These are phyloP conservation scores for Pestalotiopsis sp. DNA, from an alignment of 2,329 filamentous ascomycete species.

Conservation along the genomic window DNA sequence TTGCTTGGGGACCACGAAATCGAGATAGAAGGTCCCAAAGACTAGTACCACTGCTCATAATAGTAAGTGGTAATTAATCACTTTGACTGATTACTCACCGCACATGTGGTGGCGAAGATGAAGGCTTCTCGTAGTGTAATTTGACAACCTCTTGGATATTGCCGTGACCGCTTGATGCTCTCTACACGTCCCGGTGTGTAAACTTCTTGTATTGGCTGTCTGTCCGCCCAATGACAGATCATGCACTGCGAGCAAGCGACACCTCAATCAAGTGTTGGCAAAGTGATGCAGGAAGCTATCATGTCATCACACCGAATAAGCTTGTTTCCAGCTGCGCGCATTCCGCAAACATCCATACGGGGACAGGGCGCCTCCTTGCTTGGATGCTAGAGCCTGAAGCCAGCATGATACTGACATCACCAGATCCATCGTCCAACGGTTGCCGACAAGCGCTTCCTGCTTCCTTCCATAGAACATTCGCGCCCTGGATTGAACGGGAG, in stretches of 20 bases:
- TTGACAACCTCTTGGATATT: not conserved
- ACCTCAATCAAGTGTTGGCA: too few species aligned
- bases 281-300: too few species aligned
- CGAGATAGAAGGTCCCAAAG: constrained; percentile 5
- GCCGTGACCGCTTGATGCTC: not conserved
- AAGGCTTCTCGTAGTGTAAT: not conserved
- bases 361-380: not conserved
- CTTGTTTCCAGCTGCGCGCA: too few species aligned
- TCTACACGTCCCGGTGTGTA: too few species aligned
- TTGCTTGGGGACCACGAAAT: not conserved
- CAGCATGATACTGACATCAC: not conserved
- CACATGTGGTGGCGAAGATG: not conserved
- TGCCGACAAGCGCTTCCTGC: not conserved
- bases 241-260: too few species aligned
- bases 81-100: not conserved
- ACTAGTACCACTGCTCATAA: not conserved
- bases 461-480: too few species aligned
- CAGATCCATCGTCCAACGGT: not conserved
- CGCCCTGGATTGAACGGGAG: not conserved
- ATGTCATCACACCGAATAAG: too few species aligned
- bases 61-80: not conserved
- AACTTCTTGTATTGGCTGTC: too few species aligned
- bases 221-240: too few species aligned
- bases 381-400: not conserved
- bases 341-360: not conserved